Conservation (phyloP, 176 grass and related monocot species). For the Chloris gayana region DNA sequence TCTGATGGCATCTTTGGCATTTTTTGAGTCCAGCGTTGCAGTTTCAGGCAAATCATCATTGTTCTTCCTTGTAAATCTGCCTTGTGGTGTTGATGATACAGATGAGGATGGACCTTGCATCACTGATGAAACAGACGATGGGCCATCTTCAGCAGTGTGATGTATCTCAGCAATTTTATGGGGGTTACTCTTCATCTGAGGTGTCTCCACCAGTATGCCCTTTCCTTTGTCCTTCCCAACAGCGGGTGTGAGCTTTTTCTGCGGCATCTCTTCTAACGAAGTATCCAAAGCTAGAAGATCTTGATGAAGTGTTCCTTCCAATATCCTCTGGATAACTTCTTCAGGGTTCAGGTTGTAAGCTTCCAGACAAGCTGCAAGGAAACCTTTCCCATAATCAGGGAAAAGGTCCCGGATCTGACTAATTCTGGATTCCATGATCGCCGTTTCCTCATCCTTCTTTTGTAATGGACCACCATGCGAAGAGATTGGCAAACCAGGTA, state of each 20-base stretch:
- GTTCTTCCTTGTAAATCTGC: slow-evolving; percentile 88
- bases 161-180: slow-evolving; percentile 31
- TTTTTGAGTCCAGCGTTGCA: slow-evolving; percentile 60
- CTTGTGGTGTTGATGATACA: slow-evolving; percentile 56
- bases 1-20: slow-evolving; percentile 63
- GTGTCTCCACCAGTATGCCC: slow-evolving; percentile 61
- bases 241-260: slow-evolving; percentile 47
- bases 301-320: slow-evolving; percentile 90
- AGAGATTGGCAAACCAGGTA: slow-evolving; percentile 55
- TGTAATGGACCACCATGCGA: slow-evolving; percentile 50
- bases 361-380: slow-evolving; percentile 88
- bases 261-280: slow-evolving; percentile 74
- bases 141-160: slow-evolving; percentile 40
- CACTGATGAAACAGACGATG: slow-evolving; percentile 57
- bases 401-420: slow-evolving; percentile 96
- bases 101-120: slow-evolving; percentile 38
- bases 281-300: slow-evolving; percentile 84
- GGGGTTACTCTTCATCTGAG: slow-evolving; percentile 38
- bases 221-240: slow-evolving; percentile 82
- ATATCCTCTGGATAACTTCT: slow-evolving; percentile 90
- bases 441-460: slow-evolving; percentile 75
- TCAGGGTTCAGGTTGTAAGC: slow-evolving; percentile 85
- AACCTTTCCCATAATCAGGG: slow-evolving; percentile 90
- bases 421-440: slow-evolving; percentile 85
- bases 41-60: slow-evolving; percentile 58